Evolutionary conservation across 345 rosid genomes (phyloP).

Genomic region (Pseudoturritis turrita): DNA sequence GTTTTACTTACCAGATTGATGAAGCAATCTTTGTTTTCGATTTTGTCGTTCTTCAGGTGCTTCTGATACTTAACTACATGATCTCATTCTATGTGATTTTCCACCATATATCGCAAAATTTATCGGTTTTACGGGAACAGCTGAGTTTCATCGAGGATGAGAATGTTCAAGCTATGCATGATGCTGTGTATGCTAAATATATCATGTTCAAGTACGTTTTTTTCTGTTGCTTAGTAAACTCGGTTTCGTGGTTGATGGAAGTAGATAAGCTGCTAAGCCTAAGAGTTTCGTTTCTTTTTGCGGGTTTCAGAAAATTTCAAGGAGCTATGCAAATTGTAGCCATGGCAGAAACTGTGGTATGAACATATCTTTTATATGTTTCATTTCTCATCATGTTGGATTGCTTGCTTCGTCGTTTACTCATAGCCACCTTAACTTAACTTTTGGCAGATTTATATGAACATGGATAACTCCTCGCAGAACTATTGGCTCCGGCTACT

Average conservation of each 20-base stretch:
- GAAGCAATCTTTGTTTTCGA: background rate
- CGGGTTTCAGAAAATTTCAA: slow-evolving; percentile 70
- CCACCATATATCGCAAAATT: slow-evolving; percentile 74
- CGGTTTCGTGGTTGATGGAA: background rate
- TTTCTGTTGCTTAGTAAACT: background rate
- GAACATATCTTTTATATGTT: background rate
- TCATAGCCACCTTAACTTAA: background rate
- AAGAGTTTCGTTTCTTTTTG: background rate
- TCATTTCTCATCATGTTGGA: background rate
- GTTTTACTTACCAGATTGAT: background rate
- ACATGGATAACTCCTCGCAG: slow-evolving; percentile 61
- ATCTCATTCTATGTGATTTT: slow-evolving; percentile 78
- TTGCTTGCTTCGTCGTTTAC: background rate
- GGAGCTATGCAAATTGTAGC: slow-evolving; percentile 89
- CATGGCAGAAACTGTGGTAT: slow-evolving; percentile 75
- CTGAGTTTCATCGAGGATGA: slow-evolving; percentile 72
- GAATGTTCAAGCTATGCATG: slow-evolving; percentile 76
- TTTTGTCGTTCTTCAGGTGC: slow-evolving; percentile 46
- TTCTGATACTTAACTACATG: slow-evolving; percentile 73
- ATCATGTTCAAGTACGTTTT: slow-evolving; percentile 78
- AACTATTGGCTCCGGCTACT: slow-evolving; percentile 78
- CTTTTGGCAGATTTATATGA: slow-evolving; percentile 57
- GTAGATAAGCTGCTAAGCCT: background rate
- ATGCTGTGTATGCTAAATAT: slow-evolving; percentile 72
- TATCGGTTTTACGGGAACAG: slow-evolving; percentile 61